Conservation (phyloP, 192 early-diverging fungal species). For the Geranomyces variabilis region DNA sequence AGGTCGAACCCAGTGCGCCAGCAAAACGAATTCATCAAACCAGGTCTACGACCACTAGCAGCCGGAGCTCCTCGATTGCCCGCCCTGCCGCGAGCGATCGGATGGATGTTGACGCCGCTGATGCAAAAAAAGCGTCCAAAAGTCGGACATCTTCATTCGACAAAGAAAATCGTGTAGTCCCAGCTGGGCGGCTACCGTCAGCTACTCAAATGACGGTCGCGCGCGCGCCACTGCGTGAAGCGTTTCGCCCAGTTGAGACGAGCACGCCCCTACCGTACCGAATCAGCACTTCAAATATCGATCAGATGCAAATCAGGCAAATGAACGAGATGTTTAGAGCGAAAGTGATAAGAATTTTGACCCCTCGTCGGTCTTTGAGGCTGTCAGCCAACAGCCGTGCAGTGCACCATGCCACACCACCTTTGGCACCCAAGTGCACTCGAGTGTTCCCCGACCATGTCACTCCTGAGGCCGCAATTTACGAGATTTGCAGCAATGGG, state of each 20-base stretch:
- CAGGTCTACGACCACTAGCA: not conserved
- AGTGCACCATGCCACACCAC: not conserved
- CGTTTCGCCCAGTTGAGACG: not conserved
- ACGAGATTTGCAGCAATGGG: not conserved
- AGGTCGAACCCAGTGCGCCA: not conserved
- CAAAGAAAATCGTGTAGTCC: not conserved
- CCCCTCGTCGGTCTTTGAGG: not conserved
- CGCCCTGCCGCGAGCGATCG: too few species aligned
- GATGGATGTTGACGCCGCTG: too few species aligned
- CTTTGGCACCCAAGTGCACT: not conserved
- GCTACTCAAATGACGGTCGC: not conserved
- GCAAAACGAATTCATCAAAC: not conserved
- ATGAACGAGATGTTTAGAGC: not conserved
- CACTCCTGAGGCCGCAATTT: not conserved
- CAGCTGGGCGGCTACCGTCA: not conserved
- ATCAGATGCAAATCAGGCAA: not conserved
- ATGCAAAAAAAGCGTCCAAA: not conserved
- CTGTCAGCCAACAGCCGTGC: not conserved
- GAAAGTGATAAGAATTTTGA: not conserved
- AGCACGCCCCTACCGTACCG: not conserved
- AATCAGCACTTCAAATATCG: not conserved
- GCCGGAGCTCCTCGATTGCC: not conserved
- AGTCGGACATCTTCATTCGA: not conserved
- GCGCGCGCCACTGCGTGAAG: not conserved
- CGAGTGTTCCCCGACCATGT: not conserved